Conservation (phyloP, 176 grass and related monocot genomes). For the Chrysopogon serrulatus region DNA sequence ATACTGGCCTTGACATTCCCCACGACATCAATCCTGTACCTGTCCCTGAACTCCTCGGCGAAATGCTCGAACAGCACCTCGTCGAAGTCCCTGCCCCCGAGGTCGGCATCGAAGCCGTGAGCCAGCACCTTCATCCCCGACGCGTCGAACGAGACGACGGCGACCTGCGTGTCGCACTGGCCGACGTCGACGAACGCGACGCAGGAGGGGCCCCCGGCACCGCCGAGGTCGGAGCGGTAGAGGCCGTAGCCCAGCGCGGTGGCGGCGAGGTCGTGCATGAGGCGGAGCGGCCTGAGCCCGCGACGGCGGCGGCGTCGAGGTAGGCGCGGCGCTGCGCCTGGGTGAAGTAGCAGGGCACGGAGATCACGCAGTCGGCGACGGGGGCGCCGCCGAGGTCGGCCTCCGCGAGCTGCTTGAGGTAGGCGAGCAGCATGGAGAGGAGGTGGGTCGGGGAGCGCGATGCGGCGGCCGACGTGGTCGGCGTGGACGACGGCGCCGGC, state of each 20-base stretch:
- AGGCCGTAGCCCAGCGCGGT: constrained; percentile 88
- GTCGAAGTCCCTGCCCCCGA: constrained; percentile 90
- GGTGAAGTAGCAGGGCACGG: constrained; percentile 91
- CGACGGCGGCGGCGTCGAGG: constrained; percentile 72
- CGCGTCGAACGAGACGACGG: constrained; percentile 51
- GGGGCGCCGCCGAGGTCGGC: constrained; percentile 45
- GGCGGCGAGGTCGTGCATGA: constrained; percentile 91
- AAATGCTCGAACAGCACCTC: constrained; percentile 85
- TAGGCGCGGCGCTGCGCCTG: constrained; percentile 75
- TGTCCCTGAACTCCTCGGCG: constrained; percentile 49
- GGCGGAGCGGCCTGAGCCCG: constrained; percentile 65
- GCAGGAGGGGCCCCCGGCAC: constrained; percentile 3
- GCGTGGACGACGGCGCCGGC: constrained; percentile 25
- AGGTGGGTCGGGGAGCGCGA: constrained; percentile 65
- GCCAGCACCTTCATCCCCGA: constrained; percentile 69
- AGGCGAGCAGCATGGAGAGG: constrained; percentile 75
- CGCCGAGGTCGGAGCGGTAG: constrained; percentile 75
- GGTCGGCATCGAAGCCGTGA: constrained; percentile 74
- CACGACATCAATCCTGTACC: constrained; percentile 58
- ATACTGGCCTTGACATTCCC: constrained; percentile 69
- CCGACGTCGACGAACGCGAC: constrained; percentile 85
- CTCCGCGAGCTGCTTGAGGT: constrained; percentile 74
- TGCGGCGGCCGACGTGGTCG: constrained; percentile 50
- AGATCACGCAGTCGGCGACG: constrained; percentile 80
- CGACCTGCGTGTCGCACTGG: constrained; percentile 85